Base-by-base conservation (phyloP, 2,329 filamentous ascomycete species). In the Talaromyces sp. region DNA sequence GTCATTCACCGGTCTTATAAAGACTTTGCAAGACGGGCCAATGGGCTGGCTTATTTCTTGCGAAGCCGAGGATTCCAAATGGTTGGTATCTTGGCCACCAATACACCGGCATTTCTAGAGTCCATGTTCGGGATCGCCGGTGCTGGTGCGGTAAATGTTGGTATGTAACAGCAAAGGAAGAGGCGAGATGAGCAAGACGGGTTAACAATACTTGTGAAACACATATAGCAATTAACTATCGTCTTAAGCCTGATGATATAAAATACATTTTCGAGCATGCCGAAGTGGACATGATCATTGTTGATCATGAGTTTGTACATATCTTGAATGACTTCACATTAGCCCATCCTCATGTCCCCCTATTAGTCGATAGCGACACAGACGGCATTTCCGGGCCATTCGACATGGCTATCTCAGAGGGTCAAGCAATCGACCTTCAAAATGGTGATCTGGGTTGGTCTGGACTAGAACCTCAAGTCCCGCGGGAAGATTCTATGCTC, bases 91-190 rank as follows among this genome's bases (percentile, higher is more conserved):
- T 81, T 99, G 9, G 88, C 87, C 8, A 90, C 95, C 4, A 99
- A 99, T 73, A 98, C 95, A 1, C 95, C 95, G 0, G 93, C 93
- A 0, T 98, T 98, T 69, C 81, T 98, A 31, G 94, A 98, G 77
- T 85, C 87, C 6, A 91, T 96, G 64, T 99, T 91, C 71, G 95
- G 90, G 1, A 89, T 96, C 67, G 88, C 88, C 0, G 93, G 90
- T 1, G 90, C 90, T 0, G 91, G 92, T 1, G 90, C 83, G 7
- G 85, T 95, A 30, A 86, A 92, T 64, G 89, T 96, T 57, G 82
- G 81, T 81, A 73, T 64, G 78, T 52, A 63, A 30, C 27, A 30
- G 14, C 50, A 52, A 52, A 30, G 23, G 31, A 14, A 30, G n/a
- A n/a, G 9, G 27, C 12, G n/a, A 30, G n/a, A 28, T 27, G 31